Base-by-base conservation (phyloP, 352 stramenopile species). In the Globisporangium radiosum region DNA sequence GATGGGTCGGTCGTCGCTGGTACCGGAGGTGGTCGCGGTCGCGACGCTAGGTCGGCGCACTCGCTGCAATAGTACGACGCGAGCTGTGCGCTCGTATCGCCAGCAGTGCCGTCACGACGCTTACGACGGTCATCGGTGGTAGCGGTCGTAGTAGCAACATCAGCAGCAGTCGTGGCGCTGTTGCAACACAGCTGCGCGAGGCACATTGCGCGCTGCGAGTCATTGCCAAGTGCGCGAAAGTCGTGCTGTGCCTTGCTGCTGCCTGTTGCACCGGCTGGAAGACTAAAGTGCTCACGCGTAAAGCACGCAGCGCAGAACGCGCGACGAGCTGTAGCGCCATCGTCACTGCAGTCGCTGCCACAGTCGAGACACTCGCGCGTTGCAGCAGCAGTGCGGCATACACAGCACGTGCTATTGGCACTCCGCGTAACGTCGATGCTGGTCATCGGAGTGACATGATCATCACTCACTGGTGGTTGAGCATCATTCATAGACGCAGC, bases 361-460 rank as follows among this genome's bases (percentile, higher is more conserved):
- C 81, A 92, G 49, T 87, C 70, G 8, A 90, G 54, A 61, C 81
- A 92, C 17, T 73, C 66, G 25, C 86, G 87, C 11, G 76, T 74
- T 2, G 81, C 72, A 9, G 57, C 43, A 0, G 11, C 52, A 47
- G 40, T 54, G 4, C 64, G 67, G 50, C 78, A 88, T 19, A 71
- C 75, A 13, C 62, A 63, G 19, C 78, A 88, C 42, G 70, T 69
- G 0, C 70, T 62, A 1, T 78, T 66, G 2, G 25, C 25, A 25
- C 25, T 25, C 25, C 25, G 25, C 25, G 25, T 25, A 25, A 2
- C 25, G 25, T 25, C 25, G 25, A 25, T 25, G 25, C 25, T 25
- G 25, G 25, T 25, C 25, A 2, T 25, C 25, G 25, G 25, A 25
- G 25, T 25, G 25, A 25, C 25, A 2, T 25, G 25, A 2, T 25